A percentile compares a stretch with the other conserved stretches of the same genome.
Conservation (phyloP, 2,329 filamentous ascomycete genomes). For the Diaporthe amygdali region DNA sequence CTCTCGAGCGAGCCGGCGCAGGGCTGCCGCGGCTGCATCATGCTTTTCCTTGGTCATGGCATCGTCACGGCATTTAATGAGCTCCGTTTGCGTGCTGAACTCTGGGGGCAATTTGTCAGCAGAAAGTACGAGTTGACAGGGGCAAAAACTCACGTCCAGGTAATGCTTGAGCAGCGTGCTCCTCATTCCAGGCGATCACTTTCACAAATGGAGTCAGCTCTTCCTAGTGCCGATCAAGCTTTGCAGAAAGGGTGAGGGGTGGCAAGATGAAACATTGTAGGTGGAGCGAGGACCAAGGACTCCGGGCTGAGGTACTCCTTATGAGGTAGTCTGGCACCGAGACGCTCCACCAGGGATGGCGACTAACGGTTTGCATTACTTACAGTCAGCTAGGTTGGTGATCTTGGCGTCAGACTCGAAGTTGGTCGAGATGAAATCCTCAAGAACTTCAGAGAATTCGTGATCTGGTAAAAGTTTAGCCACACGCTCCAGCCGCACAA, state of each 20-base stretch:
- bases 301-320: not conserved
- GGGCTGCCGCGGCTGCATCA: constrained; percentile 8
- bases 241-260: not conserved
- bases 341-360: not conserved
- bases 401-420: constrained; percentile 26
- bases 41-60: constrained; percentile 22
- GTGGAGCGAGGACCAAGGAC: not conserved
- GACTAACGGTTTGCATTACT: not conserved
- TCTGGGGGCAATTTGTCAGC: not conserved
- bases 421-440: constrained; percentile 20
- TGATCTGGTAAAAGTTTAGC: not conserved
- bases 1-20: constrained; percentile 21
- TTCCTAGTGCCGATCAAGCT: not conserved
- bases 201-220: not conserved
- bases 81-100: constrained; percentile 24
- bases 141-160: constrained; percentile 27
- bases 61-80: constrained; percentile 23
- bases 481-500: not conserved
- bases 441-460: constrained; percentile 23
- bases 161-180: constrained; percentile 27
- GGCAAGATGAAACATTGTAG: not conserved
- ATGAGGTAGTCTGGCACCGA: not conserved
- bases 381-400: constrained; percentile 24
- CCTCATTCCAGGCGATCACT: constrained; percentile 32
- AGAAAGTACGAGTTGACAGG: no score